Conservation (phyloP, 148 eudicot species). For the Vaccinium macrocarpon region DNA sequence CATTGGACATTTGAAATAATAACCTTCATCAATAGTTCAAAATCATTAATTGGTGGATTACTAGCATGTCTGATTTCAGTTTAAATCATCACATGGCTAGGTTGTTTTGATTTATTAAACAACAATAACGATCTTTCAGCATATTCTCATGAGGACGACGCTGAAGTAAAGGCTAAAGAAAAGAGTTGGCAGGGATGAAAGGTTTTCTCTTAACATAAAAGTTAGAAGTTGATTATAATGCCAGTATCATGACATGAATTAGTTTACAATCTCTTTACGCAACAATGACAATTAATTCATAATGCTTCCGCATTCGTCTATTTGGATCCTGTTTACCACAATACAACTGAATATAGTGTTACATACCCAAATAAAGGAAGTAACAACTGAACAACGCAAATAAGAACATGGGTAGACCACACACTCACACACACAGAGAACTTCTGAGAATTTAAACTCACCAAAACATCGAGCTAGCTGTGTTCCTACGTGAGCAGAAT, state of each 20-base stretch:
- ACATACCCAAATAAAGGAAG: not conserved
- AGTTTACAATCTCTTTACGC: not conserved
- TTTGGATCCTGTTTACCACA: not conserved
- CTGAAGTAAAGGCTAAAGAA: not conserved
- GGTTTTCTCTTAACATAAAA: not conserved
- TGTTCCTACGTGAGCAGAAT: conserved; percentile 48
- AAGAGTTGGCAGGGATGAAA: not conserved
- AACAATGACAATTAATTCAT: not conserved
- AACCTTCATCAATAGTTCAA: not conserved
- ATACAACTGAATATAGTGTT: not conserved
- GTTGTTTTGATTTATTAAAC: not conserved
- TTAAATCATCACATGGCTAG: not conserved
- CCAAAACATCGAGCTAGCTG: conserved; percentile 63
- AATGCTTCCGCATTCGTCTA: not conserved
- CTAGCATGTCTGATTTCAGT: not conserved
- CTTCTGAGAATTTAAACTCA: conserved; percentile 29
- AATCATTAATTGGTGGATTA: not conserved
- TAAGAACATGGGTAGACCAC: not conserved
- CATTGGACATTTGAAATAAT: not conserved
- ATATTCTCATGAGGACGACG: not conserved
- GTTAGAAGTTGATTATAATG: not conserved
- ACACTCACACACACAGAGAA: not conserved
- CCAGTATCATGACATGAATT: not conserved
- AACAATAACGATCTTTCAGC: not conserved
- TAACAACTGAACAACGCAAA: not conserved